Evolutionary conservation across 352 stramenopile species (phyloP).

Genomic region (Phytophthora colocasiae): DNA sequence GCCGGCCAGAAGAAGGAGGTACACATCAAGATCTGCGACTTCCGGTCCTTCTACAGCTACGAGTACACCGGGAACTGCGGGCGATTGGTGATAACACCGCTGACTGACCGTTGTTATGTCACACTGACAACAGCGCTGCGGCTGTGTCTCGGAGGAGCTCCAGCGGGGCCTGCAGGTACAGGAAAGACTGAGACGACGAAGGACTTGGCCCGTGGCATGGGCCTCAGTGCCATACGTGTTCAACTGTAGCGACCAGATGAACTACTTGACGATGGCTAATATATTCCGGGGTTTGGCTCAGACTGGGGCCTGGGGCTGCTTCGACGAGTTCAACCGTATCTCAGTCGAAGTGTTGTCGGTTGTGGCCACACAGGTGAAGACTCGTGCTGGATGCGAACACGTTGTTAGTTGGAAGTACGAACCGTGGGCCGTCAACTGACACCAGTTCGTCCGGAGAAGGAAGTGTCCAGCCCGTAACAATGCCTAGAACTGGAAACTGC

Average conservation of each 20-base stretch:
- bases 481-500: constrained; percentile 68
- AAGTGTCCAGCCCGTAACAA: constrained; percentile 38
- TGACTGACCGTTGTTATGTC: constrained; percentile 88
- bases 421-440: constrained; percentile 18
- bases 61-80: constrained; percentile 97
- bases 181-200: constrained; percentile 91
- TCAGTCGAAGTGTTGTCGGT: constrained; percentile 96
- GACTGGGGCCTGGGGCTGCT: constrained; percentile 96
- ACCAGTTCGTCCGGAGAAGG: constrained; percentile 22
- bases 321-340: constrained; percentile 98
- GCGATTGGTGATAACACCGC: constrained; percentile 82
- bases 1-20: constrained; percentile 68
- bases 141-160: constrained; percentile 80
- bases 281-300: constrained; percentile 95
- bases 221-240: constrained; percentile 90
- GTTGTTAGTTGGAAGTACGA: constrained; percentile 31
- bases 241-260: constrained; percentile 92
- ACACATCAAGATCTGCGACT: constrained; percentile 92
- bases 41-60: constrained; percentile 94
- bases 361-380: constrained; percentile 98
- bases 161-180: constrained; percentile 80
- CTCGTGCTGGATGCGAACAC: constrained; percentile 92
- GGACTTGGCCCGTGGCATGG: constrained; percentile 78
- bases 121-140: constrained; percentile 85
- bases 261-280: constrained; percentile 97